Conservation (phyloP, 164 flowering plant genomes). For the Stephania yunnanensis region DNA sequence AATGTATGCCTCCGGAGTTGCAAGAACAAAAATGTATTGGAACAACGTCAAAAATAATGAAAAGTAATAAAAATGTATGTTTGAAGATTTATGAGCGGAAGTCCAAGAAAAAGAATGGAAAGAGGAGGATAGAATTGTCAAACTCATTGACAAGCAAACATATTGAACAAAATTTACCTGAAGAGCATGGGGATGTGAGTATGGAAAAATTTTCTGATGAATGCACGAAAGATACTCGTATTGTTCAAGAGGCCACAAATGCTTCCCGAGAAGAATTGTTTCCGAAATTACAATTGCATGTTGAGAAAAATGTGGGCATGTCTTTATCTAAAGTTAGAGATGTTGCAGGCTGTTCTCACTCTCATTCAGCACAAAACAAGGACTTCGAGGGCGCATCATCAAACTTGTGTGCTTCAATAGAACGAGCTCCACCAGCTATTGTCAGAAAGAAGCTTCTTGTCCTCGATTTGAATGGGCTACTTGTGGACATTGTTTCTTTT, state of each 20-base stretch:
- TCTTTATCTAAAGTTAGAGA: conserved; percentile 2
- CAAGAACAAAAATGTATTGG: background rate
- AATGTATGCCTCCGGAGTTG: background rate
- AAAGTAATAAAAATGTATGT: background rate
- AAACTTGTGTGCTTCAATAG: conserved; percentile 7
- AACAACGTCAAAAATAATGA: background rate
- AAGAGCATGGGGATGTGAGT: background rate
- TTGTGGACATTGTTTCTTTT: conserved; percentile 57
- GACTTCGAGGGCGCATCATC: conserved; percentile 7
- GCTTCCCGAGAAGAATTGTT: background rate
- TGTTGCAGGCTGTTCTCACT: conserved; percentile 1
- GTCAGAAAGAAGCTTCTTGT: conserved; percentile 57
- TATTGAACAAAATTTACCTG: conserved; percentile 1
- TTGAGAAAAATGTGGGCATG: background rate
- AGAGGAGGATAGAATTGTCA: background rate
- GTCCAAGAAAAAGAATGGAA: background rate
- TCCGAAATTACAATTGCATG: background rate
- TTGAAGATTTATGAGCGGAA: background rate
- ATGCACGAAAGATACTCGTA: background rate
- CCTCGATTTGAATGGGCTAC: conserved; percentile 87
- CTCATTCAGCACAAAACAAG: background rate
- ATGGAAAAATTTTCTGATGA: background rate
- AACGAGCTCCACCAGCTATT: conserved; percentile 15
- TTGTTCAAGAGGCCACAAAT: background rate
- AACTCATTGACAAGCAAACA: background rate